Evolutionary conservation across 139 green algal genomes (phyloP), one percentile per base, ranked within the genome.

Genomic region (Penium margaritaceum): DNA sequence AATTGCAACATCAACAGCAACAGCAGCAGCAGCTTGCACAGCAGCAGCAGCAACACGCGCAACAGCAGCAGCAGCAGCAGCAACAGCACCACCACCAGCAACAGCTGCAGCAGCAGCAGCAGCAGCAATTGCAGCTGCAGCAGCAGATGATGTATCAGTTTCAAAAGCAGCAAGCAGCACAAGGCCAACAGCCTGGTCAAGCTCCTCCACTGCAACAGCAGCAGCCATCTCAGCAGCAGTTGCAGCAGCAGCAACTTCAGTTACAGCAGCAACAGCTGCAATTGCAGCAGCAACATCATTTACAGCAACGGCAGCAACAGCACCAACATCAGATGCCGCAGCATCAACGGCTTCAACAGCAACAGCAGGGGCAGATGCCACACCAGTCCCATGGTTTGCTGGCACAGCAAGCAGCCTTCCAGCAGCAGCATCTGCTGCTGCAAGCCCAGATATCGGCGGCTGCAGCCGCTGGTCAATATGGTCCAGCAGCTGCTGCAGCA

Each of bases 51-150:
- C 46, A 57, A 4, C 46, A 57, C 19, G 2, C 4, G 12, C 46
- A 57, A 5, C 46, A 57, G 12, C 46, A 57, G 12, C 46, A 57
- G 12, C 46, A 57, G 9, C 7, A 27, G 12, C 46, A 57, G 12
- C 46, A 57, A 21, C 46, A 57, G 12, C 5, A 29, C 5, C 46
- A 57, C 4, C 46, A 70, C 30, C 37, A 70, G 29, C 63, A 70
- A 3, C 43, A 62, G 54, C 54, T 19, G 3, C 54, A 63, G 54
- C 54, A 63, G 54, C 54, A 63, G 54, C 54, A 63, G n/a, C 54
- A 35, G 54, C 54, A 35, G 54, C 54, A 63, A 24, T 24, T 35
- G 24, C 24, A 30, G 27, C 24, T 35, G 54, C 54, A 63, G 41
- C 41, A 51, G 41, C 41, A 51, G 41, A 51, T 9, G 12, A 51